These are phyloP conservation scores for Neodidymelliopsis sp. DNA, from an alignment of 2,329 filamentous ascomycete genomes.

Conservation along the genomic window DNA sequence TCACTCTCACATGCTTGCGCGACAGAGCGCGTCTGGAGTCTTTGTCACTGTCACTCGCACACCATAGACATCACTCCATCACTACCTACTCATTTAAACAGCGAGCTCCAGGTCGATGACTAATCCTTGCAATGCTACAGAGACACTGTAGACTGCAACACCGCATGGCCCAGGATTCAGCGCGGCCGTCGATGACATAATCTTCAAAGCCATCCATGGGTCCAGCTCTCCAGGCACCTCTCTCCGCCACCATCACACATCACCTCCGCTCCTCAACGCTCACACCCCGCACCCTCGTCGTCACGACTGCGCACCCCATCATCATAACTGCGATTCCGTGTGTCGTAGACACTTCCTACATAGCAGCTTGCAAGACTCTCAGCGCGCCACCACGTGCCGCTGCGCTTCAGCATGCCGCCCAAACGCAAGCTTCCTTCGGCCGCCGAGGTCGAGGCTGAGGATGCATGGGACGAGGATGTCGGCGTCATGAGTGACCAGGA, in stretches of 20 bases:
- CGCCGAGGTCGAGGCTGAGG: conserved; percentile 52
- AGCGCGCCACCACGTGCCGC: conserved; percentile 27
- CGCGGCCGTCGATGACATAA: conserved; percentile 13
- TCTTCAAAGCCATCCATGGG: neutral
- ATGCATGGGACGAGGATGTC: conserved; percentile 63
- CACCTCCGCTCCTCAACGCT: conserved; percentile 1
- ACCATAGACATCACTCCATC: too few relatives aligned
- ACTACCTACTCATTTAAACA: too few relatives aligned
- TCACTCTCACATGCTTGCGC: conserved; percentile 1
- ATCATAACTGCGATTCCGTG: neutral
- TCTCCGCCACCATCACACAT: conserved; percentile 9
- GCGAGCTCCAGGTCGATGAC: too few relatives aligned
- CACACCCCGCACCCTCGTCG: neutral
- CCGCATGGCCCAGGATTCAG: neutral
- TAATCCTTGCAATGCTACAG: too few relatives aligned
- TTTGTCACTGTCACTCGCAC: too few relatives aligned
- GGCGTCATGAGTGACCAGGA: conserved; percentile 56
- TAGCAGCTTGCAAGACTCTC: neutral
- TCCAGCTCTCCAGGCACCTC: conserved; percentile 12
- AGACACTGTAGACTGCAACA: neutral
- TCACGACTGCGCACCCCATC: neutral
- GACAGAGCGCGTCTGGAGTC: neutral
- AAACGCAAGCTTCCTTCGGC: conserved; percentile 53
- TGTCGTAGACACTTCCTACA: conserved; percentile 43
- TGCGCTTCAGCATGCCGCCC: conserved; percentile 47